These are phyloP conservation scores for Phytophthora crassamura DNA, from an alignment of 352 stramenopile species.

Conservation along the genomic window DNA sequence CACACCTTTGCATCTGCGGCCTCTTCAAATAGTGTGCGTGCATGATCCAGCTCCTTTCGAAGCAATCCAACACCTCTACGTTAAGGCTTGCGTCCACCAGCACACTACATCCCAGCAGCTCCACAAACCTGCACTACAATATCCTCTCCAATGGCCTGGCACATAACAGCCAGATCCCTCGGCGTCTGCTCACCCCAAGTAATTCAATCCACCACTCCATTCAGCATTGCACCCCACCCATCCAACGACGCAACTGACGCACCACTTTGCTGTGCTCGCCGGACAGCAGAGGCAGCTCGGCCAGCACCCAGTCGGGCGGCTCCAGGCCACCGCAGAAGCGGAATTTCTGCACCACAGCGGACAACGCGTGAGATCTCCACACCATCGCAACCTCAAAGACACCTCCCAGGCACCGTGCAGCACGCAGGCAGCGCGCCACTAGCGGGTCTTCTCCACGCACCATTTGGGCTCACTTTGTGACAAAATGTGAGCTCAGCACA, in stretches of 20 bases:
- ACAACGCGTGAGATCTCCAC: constrained; percentile 1
- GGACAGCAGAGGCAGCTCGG: constrained; percentile 50
- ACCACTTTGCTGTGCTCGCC: constrained; percentile 31
- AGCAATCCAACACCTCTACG: constrained; percentile 2
- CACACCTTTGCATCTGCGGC: constrained; percentile 34
- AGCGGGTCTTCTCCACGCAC: not conserved
- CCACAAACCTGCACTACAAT: constrained; percentile 33
- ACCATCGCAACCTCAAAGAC: not conserved
- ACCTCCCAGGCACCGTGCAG: not conserved
- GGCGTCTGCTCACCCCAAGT: constrained; percentile 11
- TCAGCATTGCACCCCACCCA: not conserved
- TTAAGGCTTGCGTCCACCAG: too few species aligned
- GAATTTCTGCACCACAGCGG: constrained; percentile 42
- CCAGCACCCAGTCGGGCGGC: constrained; percentile 69
- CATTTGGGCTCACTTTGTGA: constrained; percentile 7
- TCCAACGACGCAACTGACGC: not conserved
- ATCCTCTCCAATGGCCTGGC: constrained; percentile 36
- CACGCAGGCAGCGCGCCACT: not conserved
- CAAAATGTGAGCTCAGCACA: not conserved
- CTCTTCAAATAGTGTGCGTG: constrained; percentile 20
- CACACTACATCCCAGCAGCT: not conserved
- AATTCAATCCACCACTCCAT: not conserved
- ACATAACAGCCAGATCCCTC: constrained; percentile 25
- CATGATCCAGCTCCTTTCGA: constrained; percentile 28
- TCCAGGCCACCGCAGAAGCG: constrained; percentile 71